These are phyloP conservation scores for Fusarium sp. DNA, from an alignment of 2,329 filamentous ascomycete genomes.

Conservation along the genomic window DNA sequence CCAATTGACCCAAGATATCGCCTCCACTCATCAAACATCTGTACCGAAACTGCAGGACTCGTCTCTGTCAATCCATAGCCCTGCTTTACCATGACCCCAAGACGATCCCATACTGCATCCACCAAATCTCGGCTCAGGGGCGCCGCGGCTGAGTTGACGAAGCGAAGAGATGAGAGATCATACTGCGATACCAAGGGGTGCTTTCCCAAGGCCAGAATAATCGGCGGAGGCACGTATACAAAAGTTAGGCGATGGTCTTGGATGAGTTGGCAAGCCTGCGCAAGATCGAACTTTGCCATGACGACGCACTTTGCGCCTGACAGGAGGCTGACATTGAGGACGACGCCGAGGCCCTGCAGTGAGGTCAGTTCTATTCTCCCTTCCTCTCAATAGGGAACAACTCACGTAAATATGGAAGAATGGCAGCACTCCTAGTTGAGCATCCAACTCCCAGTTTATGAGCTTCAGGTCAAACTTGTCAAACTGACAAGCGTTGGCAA, in stretches of 20 bases:
- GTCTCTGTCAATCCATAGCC: slow-evolving; percentile 93
- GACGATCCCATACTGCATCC: slow-evolving; percentile 77
- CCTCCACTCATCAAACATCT: slow-evolving; percentile 81
- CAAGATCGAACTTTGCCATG: slow-evolving; percentile 81
- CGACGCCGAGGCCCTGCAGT: slow-evolving; percentile 48
- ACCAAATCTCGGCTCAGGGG: slow-evolving; percentile 86
- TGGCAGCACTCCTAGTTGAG: slow-evolving; percentile 81
- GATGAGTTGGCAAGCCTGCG: slow-evolving; percentile 80
- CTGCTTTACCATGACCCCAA: slow-evolving; percentile 87
- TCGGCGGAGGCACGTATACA: slow-evolving; percentile 84
- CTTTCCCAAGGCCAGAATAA: slow-evolving; percentile 84
- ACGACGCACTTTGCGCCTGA: slow-evolving; percentile 81
- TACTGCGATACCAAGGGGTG: slow-evolving; percentile 83
- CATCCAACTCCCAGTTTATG: slow-evolving; percentile 73
- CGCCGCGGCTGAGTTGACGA: slow-evolving; percentile 89
- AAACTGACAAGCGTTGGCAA: slow-evolving; percentile 76
- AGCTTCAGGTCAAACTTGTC: slow-evolving; percentile 65
- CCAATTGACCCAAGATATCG: slow-evolving; percentile 83
- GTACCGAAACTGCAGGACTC: slow-evolving; percentile 80
- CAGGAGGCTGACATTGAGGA: slow-evolving; percentile 47
- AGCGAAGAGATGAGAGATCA: slow-evolving; percentile 81
- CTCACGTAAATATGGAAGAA: slow-evolving; percentile 92
- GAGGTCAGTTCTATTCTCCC: neutral
- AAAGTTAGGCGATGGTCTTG: slow-evolving; percentile 82
- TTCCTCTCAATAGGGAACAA: neutral